Evolutionary conservation across 1,284 basidiomycete genomes (phyloP).

Genomic region (Ganoderma lucidum): DNA sequence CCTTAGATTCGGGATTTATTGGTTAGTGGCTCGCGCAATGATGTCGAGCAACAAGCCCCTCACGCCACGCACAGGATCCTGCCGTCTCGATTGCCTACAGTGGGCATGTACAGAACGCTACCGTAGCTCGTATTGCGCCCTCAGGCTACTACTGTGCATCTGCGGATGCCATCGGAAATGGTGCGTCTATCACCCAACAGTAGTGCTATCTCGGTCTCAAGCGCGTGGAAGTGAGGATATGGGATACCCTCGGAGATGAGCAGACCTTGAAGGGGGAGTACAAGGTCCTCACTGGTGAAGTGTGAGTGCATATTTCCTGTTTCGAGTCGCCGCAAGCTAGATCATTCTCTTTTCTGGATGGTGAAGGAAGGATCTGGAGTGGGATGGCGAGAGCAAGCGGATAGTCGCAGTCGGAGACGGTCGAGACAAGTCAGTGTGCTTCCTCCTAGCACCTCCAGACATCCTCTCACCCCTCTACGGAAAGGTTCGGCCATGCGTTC

Average conservation of each 20-base stretch:
- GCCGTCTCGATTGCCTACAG: slow-evolving; percentile 68
- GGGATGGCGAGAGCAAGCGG: slow-evolving; percentile 97
- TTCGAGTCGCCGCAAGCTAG: neutral
- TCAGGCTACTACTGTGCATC: slow-evolving; percentile 97
- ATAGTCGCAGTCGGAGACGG: slow-evolving; percentile 98
- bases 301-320: slow-evolving; percentile 56
- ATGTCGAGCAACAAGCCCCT: neutral
- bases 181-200: slow-evolving; percentile 47
- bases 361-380: slow-evolving; percentile 88
- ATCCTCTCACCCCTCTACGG: neutral
- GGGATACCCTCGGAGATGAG: slow-evolving; percentile 93
- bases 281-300: slow-evolving; percentile 82
- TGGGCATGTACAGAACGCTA: slow-evolving; percentile 87
- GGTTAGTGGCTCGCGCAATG: slow-evolving; percentile 41
- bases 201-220: neutral
- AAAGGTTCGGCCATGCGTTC: slow-evolving; percentile 87
- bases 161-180: slow-evolving; percentile 81
- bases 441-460: too few species aligned
- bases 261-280: slow-evolving; percentile 88
- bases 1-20: slow-evolving; percentile 68
- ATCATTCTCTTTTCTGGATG: slow-evolving; percentile 1
- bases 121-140: slow-evolving; percentile 92
- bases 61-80: slow-evolving; percentile 55
- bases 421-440: slow-evolving; percentile 74
- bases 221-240: slow-evolving; percentile 76